Base-by-base conservation (phyloP, 2,329 filamentous ascomycete genomes). In the Fusarium torulosum region DNA sequence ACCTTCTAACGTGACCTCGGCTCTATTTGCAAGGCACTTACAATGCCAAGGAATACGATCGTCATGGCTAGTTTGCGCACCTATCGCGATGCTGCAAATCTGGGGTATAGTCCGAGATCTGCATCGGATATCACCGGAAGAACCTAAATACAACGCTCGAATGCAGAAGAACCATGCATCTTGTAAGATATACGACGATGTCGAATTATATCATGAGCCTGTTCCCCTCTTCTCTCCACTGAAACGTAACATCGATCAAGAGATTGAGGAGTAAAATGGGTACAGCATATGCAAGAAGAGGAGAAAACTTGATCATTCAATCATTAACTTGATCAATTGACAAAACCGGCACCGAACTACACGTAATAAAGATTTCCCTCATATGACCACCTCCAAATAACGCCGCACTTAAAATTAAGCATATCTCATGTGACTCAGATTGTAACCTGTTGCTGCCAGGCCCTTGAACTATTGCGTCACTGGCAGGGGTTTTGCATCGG, bases 21-120 rank as follows among this genome's bases (percentile, higher is more conserved):
- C 14, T 38, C 17, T 45, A 49, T 15, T 27, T 31, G 1, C 47
- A 1, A 15, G 11, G 11, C 17, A 40, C 45, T 17, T 1, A 15
- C 15, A 23, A 53, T 44, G 54, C 62, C 62, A 66, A 66, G 62
- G 15, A 46, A 27, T 20, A 35, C 14, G 62, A 57, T 53, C 62
- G 46, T 31, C 62, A 46, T 41, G 2, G 4, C 1, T 2, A 31
- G 19, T 47, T 66, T 31, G 33, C 63, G 62, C 63, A 66, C 63
- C 63, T 66, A 66, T 66, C 33, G 42, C 29, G 41, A 25, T 3
- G 21, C 11, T 0, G 21, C 14, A 41, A 56, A 11, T 27, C 31
- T 9, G 33, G 17, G 21, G 21, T 42, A 53, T 23, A 43, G 31
- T 42, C 19, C 21, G 17, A 41, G 63, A 66, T 66, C 51, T 66